Base-by-base conservation (phyloP, 2,329 filamentous ascomycete species). In the Aspergillus pseudoviridinutans region DNA sequence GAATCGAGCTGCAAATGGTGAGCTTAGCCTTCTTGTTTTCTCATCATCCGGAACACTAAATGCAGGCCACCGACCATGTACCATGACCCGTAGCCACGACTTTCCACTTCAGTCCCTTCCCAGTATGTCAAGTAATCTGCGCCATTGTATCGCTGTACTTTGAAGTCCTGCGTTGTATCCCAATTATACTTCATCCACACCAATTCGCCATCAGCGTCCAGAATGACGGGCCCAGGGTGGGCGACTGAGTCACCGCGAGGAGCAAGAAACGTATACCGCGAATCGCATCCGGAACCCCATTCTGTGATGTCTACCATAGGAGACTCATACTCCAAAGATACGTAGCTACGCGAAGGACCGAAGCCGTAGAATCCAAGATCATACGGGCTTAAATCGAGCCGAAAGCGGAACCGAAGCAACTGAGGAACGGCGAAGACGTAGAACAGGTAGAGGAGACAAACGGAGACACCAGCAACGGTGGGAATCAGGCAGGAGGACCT, bases 291-390 rank as follows among this genome's bases (percentile, higher is more conserved):
- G 17, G 65, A 58, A 6, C 51, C 60, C n/a, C 58, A 53, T 6
- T 68, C 62, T 0, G 62, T 58, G 20, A 71, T 64, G 46, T 72
- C 61, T 4, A 71, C 49, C 1, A 66, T 17, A 1, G 67, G 69
- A 1, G 70, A 67, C 24, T 71, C 62, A 42, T 66, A 62, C 2
- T 65, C 60, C 42, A 71, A 71, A n/a, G 69, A 72, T 28, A 59
- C 54, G 47, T 69, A 72, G 46, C 52, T 58, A 32, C 50, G 63
- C 0, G 69, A 66, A 1, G 70, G 70, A 0, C 68, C 68, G 25
- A 72, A 69, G 3, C 70, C 70, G 49, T 71, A 66, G 10, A 61
- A 55, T 5, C 69, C 70, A 24, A 71, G 56, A 50, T 72, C 69
- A 59, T 72, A 72, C 59, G 58, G 62, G 52, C 63, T 58, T 28